Conservation (phyloP, 148 eudicot genomes). For the Pouteria glomerata region DNA sequence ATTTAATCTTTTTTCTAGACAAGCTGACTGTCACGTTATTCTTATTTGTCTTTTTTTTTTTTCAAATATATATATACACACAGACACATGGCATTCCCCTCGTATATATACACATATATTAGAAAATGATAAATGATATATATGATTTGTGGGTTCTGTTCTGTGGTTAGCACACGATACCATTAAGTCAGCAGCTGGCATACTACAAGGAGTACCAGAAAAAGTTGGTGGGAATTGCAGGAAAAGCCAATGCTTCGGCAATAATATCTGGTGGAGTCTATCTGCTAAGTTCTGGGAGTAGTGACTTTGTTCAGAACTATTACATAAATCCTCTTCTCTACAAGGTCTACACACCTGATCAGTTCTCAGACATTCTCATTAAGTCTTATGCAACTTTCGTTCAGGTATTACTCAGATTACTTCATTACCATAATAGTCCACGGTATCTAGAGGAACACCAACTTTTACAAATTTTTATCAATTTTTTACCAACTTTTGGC, state of each 20-base stretch:
- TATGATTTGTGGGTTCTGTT: constrained; percentile 8
- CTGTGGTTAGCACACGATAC: constrained; percentile 31
- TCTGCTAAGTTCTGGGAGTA: constrained; percentile 51
- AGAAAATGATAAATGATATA: neutral
- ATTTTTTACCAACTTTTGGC: too few species aligned
- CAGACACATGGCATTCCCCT: too few species aligned
- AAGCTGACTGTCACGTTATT: too few species aligned
- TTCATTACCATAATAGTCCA: too few species aligned
- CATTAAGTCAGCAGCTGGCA: constrained; percentile 43
- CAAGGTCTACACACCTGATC: constrained; percentile 38
- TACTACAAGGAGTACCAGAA: constrained; percentile 50
- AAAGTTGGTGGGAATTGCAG: constrained; percentile 35
- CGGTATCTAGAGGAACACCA: too few species aligned
- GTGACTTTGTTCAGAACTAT: constrained; percentile 68
- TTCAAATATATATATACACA: too few species aligned
- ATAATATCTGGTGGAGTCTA: constrained; percentile 44
- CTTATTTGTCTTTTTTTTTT: too few species aligned
- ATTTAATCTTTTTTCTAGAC: too few species aligned
- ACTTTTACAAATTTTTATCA: too few species aligned
- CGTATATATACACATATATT: neutral
- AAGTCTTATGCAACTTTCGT: constrained; percentile 36
- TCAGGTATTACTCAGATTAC: constrained; percentile 43
- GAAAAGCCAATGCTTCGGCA: constrained; percentile 39
- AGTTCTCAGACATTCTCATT: constrained; percentile 45
- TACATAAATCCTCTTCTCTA: constrained; percentile 62